Conservation (phyloP, 2,329 filamentous ascomycete species). For the Nigrospora osmanthi region DNA sequence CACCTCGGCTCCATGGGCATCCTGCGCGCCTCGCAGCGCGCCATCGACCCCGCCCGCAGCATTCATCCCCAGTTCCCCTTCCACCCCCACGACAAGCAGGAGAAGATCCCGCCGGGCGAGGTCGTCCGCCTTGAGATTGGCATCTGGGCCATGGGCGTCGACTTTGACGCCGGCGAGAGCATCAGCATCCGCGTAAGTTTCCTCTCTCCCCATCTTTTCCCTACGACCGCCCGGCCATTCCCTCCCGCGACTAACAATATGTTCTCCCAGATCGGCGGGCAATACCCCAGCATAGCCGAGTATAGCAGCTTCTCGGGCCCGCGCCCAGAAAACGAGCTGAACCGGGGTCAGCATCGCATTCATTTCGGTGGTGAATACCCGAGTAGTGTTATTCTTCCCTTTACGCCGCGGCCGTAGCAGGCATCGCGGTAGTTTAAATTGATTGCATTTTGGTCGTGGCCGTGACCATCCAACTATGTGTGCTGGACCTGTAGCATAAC, state of each 20-base stretch:
- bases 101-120: conserved; percentile 12
- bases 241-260: conserved; percentile 21
- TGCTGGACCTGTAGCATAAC: too few relatives aligned
- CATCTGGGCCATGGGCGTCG: conserved; percentile 20
- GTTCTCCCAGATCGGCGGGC: conserved; percentile 15
- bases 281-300: conserved; percentile 29
- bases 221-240: too few relatives aligned
- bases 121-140: conserved; percentile 18
- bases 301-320: conserved; percentile 27
- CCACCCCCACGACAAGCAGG: conserved; percentile 13
- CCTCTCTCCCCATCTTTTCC: conserved; percentile 19
- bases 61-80: conserved; percentile 21
- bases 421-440: too few relatives aligned
- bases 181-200: conserved; percentile 12
- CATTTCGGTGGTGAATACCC: conserved; percentile 28
- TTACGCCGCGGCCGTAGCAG: conserved; percentile 5
- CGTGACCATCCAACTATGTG: too few relatives aligned
- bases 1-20: conserved; percentile 33
- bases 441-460: too few relatives aligned
- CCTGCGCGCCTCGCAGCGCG: conserved; percentile 33
- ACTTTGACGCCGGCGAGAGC: conserved; percentile 18
- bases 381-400: conserved; percentile 28
- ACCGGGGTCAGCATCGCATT: conserved; percentile 28
- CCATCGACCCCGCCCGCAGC: conserved; percentile 21
- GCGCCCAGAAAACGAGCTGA: conserved; percentile 30